Evolutionary conservation across 805 yeast genomes (phyloP), one percentile per base, ranked within the genome.

Genomic region (Ogataea trehalophila): DNA sequence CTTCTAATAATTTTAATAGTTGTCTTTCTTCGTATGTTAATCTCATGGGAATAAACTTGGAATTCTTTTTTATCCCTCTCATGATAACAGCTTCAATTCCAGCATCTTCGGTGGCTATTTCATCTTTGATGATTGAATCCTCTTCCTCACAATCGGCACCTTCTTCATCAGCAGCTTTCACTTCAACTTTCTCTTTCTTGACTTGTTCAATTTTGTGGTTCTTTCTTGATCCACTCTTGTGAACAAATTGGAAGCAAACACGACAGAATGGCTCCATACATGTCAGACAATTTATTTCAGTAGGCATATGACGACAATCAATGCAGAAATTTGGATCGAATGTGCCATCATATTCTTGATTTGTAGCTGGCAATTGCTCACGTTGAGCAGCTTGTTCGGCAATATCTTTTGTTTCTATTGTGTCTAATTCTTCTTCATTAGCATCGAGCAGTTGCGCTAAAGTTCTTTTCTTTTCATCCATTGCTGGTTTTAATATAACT

Each of bases 241-340:
- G 94, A 20, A 83, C 71, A 68, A 83, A 75, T 40, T 73, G 79
- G 58, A 77, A 85, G 60, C 92, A 86, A 3, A 83, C 87, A 31
- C 74, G 71, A 64, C 94, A 85, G 56, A 82, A 85, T 15, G 71
- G 71, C 56, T 85, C 92, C 37, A 75, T 78, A 65, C 94, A 85
- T 47, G 73, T 73, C 33, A 66, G 59, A 63, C 94, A 85, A 35
- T 69, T 62, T n/a, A 81, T 63, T 54, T 83, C 87, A 4, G 77
- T 69, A 18, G 87, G 83, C 80, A 82, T 87, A 59, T 85, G 88
- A 35, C 77, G 77, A 62, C 94, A 85, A 54, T 85, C 92, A 16
- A 80, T 73, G 63, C 94, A 86, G 38, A 76, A 65, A 11, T 63
- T 56, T 14, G 73, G 65, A 58, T 73, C 71, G 16, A 48, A 50